Percentiles rank a stretch among this genome's conserved stretches.
phyloP scores from a whole-genome alignment of 2,329 filamentous ascomycete species.

The Allantophomopsis lycopodina region DNA sequence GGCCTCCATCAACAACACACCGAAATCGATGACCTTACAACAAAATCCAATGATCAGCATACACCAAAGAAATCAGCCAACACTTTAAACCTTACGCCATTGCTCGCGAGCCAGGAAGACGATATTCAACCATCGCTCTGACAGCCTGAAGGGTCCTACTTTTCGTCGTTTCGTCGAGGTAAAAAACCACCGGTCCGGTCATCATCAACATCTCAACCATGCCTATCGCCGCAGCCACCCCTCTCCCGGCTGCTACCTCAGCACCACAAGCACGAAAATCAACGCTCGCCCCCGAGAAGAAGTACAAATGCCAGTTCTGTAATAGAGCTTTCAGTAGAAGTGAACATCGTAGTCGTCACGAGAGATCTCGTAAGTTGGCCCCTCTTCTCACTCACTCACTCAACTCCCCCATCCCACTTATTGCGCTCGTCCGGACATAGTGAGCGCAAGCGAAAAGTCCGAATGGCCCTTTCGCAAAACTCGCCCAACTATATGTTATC shows the following conservation, averaged over 20 bases:
- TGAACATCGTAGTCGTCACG: conserved; percentile 92
- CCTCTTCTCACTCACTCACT: conserved; percentile 7
- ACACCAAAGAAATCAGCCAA: conserved; percentile 36
- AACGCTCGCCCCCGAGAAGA: conserved; percentile 75
- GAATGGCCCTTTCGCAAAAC: too few species aligned
- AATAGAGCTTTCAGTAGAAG: conserved; percentile 94
- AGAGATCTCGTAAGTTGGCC: conserved; percentile 85
- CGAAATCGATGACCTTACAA: conserved; percentile 40
- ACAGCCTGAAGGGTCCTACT: conserved; percentile 8
- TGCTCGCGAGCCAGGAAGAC: conserved; percentile 18
- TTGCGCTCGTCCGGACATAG: too few species aligned
- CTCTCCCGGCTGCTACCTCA: conserved; percentile 51
- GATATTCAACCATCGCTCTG: conserved; percentile 22
- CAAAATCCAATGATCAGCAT: conserved; percentile 37
- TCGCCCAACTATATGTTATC: too few species aligned
- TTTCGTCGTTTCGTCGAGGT: too few species aligned
- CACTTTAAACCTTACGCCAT: conserved; percentile 55
- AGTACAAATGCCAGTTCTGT: conserved; percentile 99
- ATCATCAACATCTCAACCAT: conserved; percentile 32
- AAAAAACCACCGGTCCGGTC: not conserved
- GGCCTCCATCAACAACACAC: conserved; percentile 22
- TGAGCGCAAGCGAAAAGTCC: too few species aligned
- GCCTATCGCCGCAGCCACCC: conserved; percentile 57
- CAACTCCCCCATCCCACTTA: not conserved
- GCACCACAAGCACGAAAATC: conserved; percentile 62